A percentile compares a stretch with the other conserved stretches of the same genome.
Evolutionary conservation across 2,329 filamentous ascomycete genomes (phyloP).

Genomic region (Diaporthe velutina): DNA sequence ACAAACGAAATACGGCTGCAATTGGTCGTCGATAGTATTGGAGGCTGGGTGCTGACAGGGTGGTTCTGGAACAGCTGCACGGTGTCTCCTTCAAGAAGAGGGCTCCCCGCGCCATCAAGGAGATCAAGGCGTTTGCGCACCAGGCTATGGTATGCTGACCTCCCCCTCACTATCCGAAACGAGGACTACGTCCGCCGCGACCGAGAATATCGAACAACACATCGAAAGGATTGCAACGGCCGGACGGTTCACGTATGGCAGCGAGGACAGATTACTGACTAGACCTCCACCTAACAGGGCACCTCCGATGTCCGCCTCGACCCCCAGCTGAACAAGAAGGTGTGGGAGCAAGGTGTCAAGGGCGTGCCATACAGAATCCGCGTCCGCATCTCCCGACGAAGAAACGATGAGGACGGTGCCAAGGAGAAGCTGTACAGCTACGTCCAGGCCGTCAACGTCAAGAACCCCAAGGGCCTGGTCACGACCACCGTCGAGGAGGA

Average conservation of each 20-base stretch:
- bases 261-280: constrained; percentile 30
- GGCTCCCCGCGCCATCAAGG: constrained; percentile 98
- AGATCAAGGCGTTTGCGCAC: constrained; percentile 95
- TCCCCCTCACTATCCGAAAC: constrained; percentile 34
- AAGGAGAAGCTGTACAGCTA: constrained; percentile 99
- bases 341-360: constrained; percentile 99
- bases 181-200: constrained; percentile 16
- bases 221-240: background rate
- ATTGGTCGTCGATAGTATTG: constrained; percentile 45
- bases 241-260: background rate
- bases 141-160: constrained; percentile 89
- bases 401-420: constrained; percentile 99
- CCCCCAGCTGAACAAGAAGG: constrained; percentile 99
- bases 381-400: constrained; percentile 98
- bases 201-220: background rate
- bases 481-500: constrained; percentile 88
- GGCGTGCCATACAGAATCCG: constrained; percentile 97
- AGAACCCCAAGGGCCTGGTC: constrained; percentile 97
- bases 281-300: constrained; percentile 70
- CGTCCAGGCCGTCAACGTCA: constrained; percentile 99
- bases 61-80: constrained; percentile 77
- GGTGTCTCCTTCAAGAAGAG: constrained; percentile 99
- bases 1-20: constrained; percentile 39
- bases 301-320: constrained; percentile 97
- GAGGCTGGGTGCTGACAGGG: constrained; percentile 50